Evolutionary conservation across 345 rosid species (phyloP).

Genomic region (Eucalyptus fibrosa): DNA sequence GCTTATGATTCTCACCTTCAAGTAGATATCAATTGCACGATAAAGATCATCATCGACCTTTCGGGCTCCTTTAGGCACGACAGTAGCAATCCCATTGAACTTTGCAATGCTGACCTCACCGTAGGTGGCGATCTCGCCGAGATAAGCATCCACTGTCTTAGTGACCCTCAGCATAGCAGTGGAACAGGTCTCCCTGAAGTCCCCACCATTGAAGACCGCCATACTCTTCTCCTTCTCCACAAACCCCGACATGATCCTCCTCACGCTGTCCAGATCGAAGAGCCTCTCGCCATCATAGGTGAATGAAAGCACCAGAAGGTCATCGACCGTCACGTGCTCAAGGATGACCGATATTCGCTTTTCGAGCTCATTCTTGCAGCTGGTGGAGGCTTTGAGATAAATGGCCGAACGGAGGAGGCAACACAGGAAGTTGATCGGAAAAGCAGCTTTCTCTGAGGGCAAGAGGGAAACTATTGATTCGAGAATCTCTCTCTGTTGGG

Average conservation of each 20-base stretch:
- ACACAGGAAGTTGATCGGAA: conserved; percentile 72
- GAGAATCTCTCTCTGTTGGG: conserved; percentile 46
- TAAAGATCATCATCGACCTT: conserved; percentile 78
- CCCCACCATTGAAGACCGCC: conserved; percentile 67
- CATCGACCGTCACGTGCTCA: conserved; percentile 69
- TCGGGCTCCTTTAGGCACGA: conserved; percentile 65
- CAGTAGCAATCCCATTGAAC: conserved; percentile 73
- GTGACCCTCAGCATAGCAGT: conserved; percentile 50
- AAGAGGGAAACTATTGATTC: conserved; percentile 54
- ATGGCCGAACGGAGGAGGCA: conserved; percentile 81
- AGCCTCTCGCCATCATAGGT: conserved; percentile 83
- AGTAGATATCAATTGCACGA: conserved; percentile 75
- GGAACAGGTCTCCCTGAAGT: conserved; percentile 35
- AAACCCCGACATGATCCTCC: conserved; percentile 54
- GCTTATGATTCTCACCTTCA: conserved; percentile 35
- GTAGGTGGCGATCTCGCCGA: conserved; percentile 61
- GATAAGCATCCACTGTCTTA: conserved; percentile 60
- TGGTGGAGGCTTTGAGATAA: conserved; percentile 40
- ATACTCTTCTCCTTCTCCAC: conserved; percentile 80
- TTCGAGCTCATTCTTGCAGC: conserved; percentile 72
- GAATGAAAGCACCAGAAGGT: conserved; percentile 67
- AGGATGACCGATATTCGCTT: conserved; percentile 58
- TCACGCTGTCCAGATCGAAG: conserved; percentile 71
- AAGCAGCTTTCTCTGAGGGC: conserved; percentile 64
- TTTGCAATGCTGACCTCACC: conserved; percentile 59